phyloP scores from a whole-genome alignment of 208 protist species.

The Paratrypanosoma confusum region DNA sequence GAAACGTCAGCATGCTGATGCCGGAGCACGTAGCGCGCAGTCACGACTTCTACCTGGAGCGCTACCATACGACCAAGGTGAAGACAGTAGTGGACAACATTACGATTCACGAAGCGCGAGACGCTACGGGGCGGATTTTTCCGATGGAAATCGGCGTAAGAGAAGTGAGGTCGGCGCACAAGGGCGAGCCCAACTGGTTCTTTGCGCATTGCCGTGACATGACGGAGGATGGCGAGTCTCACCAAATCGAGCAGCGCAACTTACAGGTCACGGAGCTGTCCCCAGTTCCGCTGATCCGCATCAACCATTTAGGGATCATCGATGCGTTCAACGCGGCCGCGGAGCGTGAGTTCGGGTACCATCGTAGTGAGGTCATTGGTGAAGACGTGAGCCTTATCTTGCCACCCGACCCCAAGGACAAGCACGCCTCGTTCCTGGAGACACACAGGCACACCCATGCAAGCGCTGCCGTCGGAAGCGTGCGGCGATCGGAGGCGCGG shows the following conservation, averaged over 20 bases:
- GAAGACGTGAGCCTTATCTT: constrained; percentile 14
- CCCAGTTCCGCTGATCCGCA: constrained; percentile 15
- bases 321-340: constrained; percentile 21
- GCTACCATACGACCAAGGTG: constrained; percentile 1
- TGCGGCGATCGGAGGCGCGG: background rate
- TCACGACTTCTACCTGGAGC: constrained; percentile 6
- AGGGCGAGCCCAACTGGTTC: background rate
- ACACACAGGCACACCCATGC: background rate
- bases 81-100: constrained; percentile 5
- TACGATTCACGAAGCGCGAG: background rate
- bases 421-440: background rate
- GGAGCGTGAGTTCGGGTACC: constrained; percentile 13
- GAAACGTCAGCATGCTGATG: constrained; percentile 23
- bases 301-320: constrained; percentile 16
- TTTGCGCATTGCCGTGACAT: constrained; percentile 10
- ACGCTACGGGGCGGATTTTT: constrained; percentile 3
- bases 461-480: background rate
- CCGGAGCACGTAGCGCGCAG: constrained; percentile 1
- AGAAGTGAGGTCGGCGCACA: constrained; percentile 1
- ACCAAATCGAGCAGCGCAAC: constrained; percentile 1
- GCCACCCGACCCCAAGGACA: background rate
- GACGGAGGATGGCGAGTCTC: constrained; percentile 4
- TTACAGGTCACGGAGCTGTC: constrained; percentile 13
- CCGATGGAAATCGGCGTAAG: constrained; percentile 8
- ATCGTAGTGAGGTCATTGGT: constrained; percentile 5